These are phyloP conservation scores for Kwoniella mangroviensis DNA, from an alignment of 768 basidiomycete species.

Conservation along the genomic window DNA sequence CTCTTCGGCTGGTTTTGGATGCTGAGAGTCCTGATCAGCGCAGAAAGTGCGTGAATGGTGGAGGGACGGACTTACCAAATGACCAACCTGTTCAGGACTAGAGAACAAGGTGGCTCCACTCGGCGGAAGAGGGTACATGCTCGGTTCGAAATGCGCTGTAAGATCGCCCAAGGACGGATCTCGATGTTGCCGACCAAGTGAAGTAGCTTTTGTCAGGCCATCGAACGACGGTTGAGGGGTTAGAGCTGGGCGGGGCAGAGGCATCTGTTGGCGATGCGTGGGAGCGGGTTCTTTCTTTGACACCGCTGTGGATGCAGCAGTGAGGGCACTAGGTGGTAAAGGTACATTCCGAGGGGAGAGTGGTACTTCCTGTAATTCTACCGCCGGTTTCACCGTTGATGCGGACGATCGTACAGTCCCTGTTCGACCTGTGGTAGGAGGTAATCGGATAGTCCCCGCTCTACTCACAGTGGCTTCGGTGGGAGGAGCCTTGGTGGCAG, in stretches of 20 bases:
- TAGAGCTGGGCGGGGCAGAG: slow-evolving; percentile 34
- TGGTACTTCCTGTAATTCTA: not conserved
- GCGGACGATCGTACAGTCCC: not conserved
- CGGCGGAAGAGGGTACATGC: slow-evolving; percentile 38
- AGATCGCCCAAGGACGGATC: slow-evolving; percentile 24
- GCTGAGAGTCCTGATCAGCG: not conserved
- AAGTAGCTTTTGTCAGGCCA: slow-evolving; percentile 6
- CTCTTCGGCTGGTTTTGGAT: not conserved
- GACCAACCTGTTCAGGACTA: slow-evolving; percentile 1
- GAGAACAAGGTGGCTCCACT: slow-evolving; percentile 24
- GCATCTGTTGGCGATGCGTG: slow-evolving; percentile 24
- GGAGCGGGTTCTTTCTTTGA: not conserved
- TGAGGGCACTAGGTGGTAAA: not conserved
- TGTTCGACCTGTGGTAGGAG: not conserved
- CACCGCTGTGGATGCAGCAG: not conserved
- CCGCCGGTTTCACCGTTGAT: not conserved
- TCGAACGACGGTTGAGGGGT: slow-evolving; percentile 23
- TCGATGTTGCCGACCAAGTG: slow-evolving; percentile 15
- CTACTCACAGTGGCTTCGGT: slow-evolving; percentile 6
- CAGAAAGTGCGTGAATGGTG: not conserved
- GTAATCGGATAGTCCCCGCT: not conserved
- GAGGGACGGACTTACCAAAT: not conserved
- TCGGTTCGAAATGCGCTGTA: slow-evolving; percentile 38
- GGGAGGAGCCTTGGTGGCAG: not conserved
- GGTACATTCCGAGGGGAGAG: slow-evolving; percentile 4